Conservation (phyloP, 2,329 filamentous ascomycete species). For the Xylariaceae sp. region DNA sequence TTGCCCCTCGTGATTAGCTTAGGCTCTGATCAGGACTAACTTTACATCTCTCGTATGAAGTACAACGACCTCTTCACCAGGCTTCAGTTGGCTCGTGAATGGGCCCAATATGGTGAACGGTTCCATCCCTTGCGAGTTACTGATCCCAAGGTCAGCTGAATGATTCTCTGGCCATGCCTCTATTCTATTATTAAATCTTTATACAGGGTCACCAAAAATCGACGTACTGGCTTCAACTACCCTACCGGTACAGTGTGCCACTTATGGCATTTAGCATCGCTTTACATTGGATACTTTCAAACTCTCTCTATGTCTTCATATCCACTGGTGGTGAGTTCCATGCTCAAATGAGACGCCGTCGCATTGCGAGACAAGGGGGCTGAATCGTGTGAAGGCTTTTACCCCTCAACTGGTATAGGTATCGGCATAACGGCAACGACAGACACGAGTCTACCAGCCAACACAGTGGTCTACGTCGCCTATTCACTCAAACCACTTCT, state of each 20-base stretch:
- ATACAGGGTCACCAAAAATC: constrained; percentile 30
- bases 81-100: neutral
- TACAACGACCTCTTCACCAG: constrained; percentile 1
- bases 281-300: constrained; percentile 40
- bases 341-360: no score
- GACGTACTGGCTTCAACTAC: constrained; percentile 36
- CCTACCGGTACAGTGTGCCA: constrained; percentile 36
- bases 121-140: neutral
- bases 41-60: neutral
- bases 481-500: constrained; percentile 14
- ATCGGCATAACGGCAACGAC: neutral
- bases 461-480: constrained; percentile 12
- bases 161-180: neutral
- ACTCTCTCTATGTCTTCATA: constrained; percentile 33
- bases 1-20: neutral
- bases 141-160: neutral
- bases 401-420: neutral
- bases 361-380: neutral
- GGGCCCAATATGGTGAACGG: neutral
- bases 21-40: constrained; percentile 6
- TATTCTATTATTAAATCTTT: neutral
- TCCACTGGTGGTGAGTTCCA: constrained; percentile 19
- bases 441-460: constrained; percentile 9
- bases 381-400: neutral
- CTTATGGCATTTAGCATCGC: constrained; percentile 30